Evolutionary conservation across 2,329 filamentous ascomycete genomes (phyloP).

Genomic region (Pleoardoris graminearum): DNA sequence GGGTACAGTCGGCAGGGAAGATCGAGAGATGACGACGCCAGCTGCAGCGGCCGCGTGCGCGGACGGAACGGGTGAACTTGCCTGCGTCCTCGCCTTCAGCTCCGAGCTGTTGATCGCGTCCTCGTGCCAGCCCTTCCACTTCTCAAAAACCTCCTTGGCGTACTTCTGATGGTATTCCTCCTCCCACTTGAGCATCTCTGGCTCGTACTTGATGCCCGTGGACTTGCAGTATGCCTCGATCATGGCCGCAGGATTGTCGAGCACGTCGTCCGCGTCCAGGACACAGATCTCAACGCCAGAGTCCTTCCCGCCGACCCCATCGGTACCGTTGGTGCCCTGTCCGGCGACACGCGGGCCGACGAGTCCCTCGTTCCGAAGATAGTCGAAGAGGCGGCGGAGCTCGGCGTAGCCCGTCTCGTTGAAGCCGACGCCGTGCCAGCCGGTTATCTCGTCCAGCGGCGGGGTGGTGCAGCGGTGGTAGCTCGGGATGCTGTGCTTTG

Average conservation of each 20-base stretch:
- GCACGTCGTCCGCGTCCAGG: conserved; percentile 89
- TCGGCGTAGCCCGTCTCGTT: conserved; percentile 90
- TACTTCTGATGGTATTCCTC: conserved; percentile 69
- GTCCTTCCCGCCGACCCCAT: conserved; percentile 34
- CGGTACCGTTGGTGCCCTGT: conserved; percentile 28
- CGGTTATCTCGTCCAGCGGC: conserved; percentile 78
- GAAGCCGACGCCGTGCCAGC: conserved; percentile 84
- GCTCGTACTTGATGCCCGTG: conserved; percentile 74
- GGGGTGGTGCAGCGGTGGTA: conserved; percentile 95
- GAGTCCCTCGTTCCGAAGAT: conserved; percentile 68
- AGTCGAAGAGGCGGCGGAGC: conserved; percentile 85
- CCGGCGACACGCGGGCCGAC: conserved; percentile 69
- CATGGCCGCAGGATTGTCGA: conserved; percentile 78
- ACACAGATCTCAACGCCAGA: conserved; percentile 72
- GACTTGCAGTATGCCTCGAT: conserved; percentile 80
- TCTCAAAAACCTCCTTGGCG: conserved; percentile 80
- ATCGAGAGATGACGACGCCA: too few species aligned
- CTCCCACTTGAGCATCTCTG: conserved; percentile 83
- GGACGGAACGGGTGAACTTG: conserved; percentile 36
- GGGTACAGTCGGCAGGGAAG: too few species aligned
- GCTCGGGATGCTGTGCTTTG: conserved; percentile 86
- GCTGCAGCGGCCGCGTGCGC: too few species aligned
- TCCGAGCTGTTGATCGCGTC: conserved; percentile 84
- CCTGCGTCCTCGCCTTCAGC: conserved; percentile 69
- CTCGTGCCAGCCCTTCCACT: conserved; percentile 97